Evolutionary conservation across 208 protist genomes (phyloP).

Genomic region (Crithidia sp.): DNA sequence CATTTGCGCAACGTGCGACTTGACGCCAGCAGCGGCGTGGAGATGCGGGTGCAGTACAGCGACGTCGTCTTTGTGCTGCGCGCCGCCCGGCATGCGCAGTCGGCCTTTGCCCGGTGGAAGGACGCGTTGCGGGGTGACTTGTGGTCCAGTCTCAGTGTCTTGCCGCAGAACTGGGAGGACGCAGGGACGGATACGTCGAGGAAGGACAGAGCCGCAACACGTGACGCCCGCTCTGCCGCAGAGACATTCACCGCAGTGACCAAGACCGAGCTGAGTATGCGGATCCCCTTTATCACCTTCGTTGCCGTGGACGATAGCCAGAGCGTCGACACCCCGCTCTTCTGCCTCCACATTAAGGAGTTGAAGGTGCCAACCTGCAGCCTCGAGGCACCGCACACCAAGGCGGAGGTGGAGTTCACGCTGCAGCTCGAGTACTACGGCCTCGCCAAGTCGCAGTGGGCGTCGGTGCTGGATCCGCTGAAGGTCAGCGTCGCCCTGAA

Average conservation of each 20-base stretch:
- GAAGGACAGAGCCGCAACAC: not conserved
- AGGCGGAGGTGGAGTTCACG: conserved; percentile 19
- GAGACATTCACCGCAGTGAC: not conserved
- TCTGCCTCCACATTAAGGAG: conserved; percentile 22
- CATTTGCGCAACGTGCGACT: conserved; percentile 29
- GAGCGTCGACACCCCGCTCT: conserved; percentile 30
- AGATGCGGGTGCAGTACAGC: conserved; percentile 55
- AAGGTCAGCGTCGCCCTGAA: conserved; percentile 7
- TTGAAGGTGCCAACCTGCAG: conserved; percentile 13
- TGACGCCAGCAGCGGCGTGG: conserved; percentile 38
- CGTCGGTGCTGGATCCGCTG: conserved; percentile 28
- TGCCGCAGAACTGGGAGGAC: conserved; percentile 11
- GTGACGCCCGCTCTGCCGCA: not conserved
- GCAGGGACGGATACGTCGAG: not conserved
- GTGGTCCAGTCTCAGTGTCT: conserved; percentile 16
- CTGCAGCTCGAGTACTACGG: conserved; percentile 32
- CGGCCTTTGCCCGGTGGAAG: conserved; percentile 35
- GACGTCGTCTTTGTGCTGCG: conserved; percentile 50
- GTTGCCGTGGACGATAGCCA: conserved; percentile 31
- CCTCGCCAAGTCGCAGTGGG: conserved; percentile 27
- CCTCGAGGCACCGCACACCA: conserved; percentile 8
- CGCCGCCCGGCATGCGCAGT: conserved; percentile 38
- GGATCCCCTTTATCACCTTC: conserved; percentile 30
- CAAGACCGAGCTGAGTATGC: not conserved
- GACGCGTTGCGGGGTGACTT: conserved; percentile 28